phyloP scores from a whole-genome alignment of 2,329 filamentous ascomycete species.

The Fusarium keratoplasticum region DNA sequence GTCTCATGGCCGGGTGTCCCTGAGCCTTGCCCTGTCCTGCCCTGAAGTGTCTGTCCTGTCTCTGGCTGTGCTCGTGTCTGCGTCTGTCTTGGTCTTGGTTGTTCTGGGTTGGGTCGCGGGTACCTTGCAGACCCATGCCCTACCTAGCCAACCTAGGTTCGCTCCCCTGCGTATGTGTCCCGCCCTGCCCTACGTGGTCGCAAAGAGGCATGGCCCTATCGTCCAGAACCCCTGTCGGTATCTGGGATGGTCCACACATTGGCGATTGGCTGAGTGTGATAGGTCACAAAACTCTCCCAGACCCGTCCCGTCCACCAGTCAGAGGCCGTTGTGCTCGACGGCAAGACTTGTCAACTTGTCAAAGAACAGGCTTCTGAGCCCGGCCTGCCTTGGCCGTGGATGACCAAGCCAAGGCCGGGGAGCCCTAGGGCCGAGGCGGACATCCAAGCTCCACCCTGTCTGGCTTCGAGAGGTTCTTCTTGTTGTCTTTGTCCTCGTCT shows the following conservation, averaged over 20 bases:
- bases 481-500: conserved; percentile 21
- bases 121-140: conserved; percentile 41
- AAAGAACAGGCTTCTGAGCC: conserved; percentile 6
- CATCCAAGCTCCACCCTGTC: not conserved
- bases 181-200: conserved; percentile 25
- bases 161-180: not conserved
- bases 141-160: conserved; percentile 3
- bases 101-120: conserved; percentile 35
- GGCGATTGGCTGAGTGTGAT: conserved; percentile 19
- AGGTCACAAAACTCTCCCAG: conserved; percentile 12
- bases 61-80: not conserved
- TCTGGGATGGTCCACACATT: conserved; percentile 5
- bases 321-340: conserved; percentile 8
- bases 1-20: not conserved
- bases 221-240: not conserved
- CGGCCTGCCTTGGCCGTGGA: not conserved
- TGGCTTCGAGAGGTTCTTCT: not conserved
- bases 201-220: not conserved
- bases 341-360: conserved; percentile 16
- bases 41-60: not conserved
- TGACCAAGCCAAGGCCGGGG: not conserved
- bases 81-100: not conserved
- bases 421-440: not conserved
- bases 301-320: conserved; percentile 11
- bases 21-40: not conserved